Percentiles rank a stretch among this genome's conserved stretches.
These are phyloP conservation scores for Phaseolus lunatus DNA, from an alignment of 306 rosid genomes.

Conservation along the genomic window DNA sequence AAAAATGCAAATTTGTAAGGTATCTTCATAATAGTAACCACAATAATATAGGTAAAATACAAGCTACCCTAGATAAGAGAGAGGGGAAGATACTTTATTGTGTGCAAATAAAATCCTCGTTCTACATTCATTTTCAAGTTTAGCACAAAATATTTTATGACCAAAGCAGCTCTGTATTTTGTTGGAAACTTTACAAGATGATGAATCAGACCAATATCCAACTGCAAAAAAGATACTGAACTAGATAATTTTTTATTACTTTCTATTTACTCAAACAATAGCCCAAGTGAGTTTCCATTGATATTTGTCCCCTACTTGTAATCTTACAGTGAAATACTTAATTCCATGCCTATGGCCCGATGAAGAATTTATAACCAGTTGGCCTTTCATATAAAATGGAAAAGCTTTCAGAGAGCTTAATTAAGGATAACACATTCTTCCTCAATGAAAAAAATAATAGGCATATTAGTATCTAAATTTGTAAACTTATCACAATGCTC, in stretches of 20 bases:
- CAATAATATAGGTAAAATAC: not conserved
- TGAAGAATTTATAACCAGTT: not conserved
- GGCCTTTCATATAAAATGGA: not conserved
- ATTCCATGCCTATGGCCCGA: not conserved
- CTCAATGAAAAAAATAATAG: not conserved
- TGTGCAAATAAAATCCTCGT: constrained; percentile 4
- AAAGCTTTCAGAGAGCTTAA: constrained; percentile 1
- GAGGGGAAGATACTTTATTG: not conserved
- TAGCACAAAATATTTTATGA: constrained; percentile 11
- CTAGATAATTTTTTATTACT: not conserved
- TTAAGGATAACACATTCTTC: constrained; percentile 3
- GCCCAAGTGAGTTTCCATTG: not conserved
- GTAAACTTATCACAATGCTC: constrained; percentile 39
- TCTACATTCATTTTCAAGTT: constrained; percentile 17
- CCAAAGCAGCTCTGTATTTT: not conserved
- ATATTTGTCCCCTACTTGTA: not conserved
- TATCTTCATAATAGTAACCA: not conserved
- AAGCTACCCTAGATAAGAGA: not conserved
- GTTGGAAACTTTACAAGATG: constrained; percentile 2
- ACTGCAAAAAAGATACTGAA: constrained; percentile 14
- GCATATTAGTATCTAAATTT: constrained; percentile 10
- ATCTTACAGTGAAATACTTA: constrained; percentile 1
- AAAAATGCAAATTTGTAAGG: not conserved
- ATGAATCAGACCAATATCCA: constrained; percentile 16
- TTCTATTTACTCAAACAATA: constrained; percentile 18